phyloP scores from a whole-genome alignment of 148 eudicot species.

The Amaranthus hypochondriacus region DNA sequence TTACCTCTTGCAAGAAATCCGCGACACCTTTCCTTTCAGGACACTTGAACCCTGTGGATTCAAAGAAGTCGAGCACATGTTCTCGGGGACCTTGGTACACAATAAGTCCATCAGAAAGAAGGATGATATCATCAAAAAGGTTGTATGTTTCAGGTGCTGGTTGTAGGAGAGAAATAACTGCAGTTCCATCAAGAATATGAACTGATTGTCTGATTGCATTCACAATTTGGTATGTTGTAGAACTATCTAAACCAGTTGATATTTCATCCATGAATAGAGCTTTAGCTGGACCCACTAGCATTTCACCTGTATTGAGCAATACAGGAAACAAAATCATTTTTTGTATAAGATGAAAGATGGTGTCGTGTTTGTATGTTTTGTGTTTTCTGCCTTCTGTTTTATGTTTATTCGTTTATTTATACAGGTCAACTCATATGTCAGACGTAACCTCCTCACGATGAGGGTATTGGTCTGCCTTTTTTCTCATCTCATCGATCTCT shows the following conservation, averaged over 20 bases:
- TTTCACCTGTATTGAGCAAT: constrained; percentile 45
- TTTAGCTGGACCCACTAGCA: constrained; percentile 77
- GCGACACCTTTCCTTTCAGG: constrained; percentile 79
- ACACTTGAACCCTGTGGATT: constrained; percentile 67
- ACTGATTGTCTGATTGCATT: constrained; percentile 58
- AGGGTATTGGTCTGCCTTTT: too few species aligned
- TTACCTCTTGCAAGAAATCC: constrained; percentile 82
- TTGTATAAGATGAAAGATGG: not conserved
- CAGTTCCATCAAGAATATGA: constrained; percentile 70
- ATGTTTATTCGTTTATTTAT: too few species aligned
- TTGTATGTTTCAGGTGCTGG: constrained; percentile 86
- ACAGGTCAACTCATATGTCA: too few species aligned
- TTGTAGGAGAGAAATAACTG: constrained; percentile 72
- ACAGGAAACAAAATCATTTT: not conserved
- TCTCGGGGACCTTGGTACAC: constrained; percentile 83
- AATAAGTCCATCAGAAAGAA: constrained; percentile 59
- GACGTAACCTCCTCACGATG: too few species aligned
- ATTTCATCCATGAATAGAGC: constrained; percentile 85
- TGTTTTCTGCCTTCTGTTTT: too few species aligned
- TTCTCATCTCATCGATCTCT: too few species aligned
- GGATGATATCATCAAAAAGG: constrained; percentile 73
- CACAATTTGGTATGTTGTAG: constrained; percentile 74
- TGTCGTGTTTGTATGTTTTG: too few species aligned
- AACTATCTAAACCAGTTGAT: constrained; percentile 87
- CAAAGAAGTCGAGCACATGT: constrained; percentile 62